Evolutionary conservation across 768 basidiomycete species (phyloP).

Genomic region (Amanita pallidorosea): DNA sequence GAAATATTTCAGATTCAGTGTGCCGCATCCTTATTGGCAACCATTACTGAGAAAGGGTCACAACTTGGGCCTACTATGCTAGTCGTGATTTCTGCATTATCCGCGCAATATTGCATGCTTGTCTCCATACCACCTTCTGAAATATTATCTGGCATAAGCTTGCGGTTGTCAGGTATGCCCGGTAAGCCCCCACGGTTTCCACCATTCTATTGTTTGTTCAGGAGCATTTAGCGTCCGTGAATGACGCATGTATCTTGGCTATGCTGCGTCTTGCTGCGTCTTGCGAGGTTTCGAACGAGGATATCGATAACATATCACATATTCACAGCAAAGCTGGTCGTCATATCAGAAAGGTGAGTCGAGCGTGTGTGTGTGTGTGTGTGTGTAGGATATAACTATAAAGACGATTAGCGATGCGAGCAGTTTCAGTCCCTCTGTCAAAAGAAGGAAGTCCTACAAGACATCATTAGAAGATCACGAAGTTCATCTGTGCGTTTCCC

Average conservation of each 20-base stretch:
- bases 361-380: neutral
- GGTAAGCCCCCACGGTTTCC: neutral
- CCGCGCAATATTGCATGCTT: conserved; percentile 47
- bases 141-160: conserved; percentile 35
- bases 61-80: conserved; percentile 45
- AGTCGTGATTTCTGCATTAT: conserved; percentile 57
- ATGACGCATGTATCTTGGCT: conserved; percentile 61
- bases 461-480: conserved; percentile 23
- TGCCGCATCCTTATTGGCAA: conserved; percentile 32
- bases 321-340: conserved; percentile 32
- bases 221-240: conserved; percentile 45
- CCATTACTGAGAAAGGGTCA: conserved; percentile 26
- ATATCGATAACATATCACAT: neutral
- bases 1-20: conserved; percentile 30
- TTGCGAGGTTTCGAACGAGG: conserved; percentile 1
- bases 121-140: conserved; percentile 38
- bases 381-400: neutral
- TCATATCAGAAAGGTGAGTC: conserved; percentile 48
- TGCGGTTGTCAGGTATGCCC: conserved; percentile 19
- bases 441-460: conserved; percentile 32
- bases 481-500: neutral
- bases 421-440: conserved; percentile 47
- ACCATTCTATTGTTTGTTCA: conserved; percentile 2
- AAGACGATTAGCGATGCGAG: conserved; percentile 47
- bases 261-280: conserved; percentile 60